Evolutionary conservation across 1,284 basidiomycete species (phyloP).

Genomic region (Mycosarcoma mackinlayi): DNA sequence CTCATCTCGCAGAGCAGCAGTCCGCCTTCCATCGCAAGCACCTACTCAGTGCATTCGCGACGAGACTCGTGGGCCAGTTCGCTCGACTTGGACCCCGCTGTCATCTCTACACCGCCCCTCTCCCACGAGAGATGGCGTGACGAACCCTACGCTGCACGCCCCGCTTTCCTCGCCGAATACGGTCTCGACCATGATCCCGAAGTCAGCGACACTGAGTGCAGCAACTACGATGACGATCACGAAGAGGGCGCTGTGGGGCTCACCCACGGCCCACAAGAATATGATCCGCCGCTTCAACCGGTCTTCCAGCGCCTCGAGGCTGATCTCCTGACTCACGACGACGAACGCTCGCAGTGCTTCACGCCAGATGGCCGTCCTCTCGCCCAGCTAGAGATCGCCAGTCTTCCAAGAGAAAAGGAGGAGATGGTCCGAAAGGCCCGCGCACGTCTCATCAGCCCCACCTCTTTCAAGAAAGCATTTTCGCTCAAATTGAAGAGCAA

Average conservation of each 20-base stretch:
- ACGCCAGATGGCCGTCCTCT: conserved; percentile 17
- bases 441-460: conserved; percentile 35
- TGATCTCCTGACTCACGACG: conserved; percentile 14
- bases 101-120: conserved; percentile 42
- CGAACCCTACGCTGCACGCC: conserved; percentile 2
- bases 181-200: conserved; percentile 38
- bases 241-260: conserved; percentile 1
- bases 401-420: conserved; percentile 40
- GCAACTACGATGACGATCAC: conserved; percentile 20
- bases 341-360: conserved; percentile 9
- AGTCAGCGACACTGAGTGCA: conserved; percentile 44
- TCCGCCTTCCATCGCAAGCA: conserved; percentile 38
- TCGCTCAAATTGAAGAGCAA: conserved; percentile 25
- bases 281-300: conserved; percentile 17
- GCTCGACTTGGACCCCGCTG: conserved; percentile 36
- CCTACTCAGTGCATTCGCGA: conserved; percentile 30
- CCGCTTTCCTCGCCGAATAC: conserved; percentile 39
- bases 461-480: conserved; percentile 42
- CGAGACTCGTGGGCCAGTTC: conserved; percentile 45
- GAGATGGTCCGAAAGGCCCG: conserved; percentile 22
- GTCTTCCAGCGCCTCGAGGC: conserved; percentile 45
- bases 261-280: background rate
- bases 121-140: conserved; percentile 25
- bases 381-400: conserved; percentile 28
- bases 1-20: conserved; percentile 3